These are phyloP conservation scores for Coccomyxa subellipsoidea DNA, from an alignment of 163 green algal species.

Conservation along the genomic window DNA sequence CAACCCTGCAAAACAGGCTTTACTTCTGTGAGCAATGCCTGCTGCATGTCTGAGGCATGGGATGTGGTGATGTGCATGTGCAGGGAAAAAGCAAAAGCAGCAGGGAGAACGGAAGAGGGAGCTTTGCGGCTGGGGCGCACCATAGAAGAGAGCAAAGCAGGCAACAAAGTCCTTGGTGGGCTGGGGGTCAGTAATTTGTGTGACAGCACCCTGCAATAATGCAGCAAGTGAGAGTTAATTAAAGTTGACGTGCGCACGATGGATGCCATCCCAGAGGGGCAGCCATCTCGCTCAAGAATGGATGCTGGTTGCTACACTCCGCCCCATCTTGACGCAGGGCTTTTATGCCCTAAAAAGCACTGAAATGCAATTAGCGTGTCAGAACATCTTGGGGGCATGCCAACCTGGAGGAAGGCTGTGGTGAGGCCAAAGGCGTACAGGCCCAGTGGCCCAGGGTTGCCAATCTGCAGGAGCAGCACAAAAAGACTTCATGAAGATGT, in stretches of 20 bases:
- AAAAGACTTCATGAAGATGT: no score
- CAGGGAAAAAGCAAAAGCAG: no score
- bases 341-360: no score
- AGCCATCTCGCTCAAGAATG: no score
- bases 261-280: neutral
- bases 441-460: conserved; percentile 33
- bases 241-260: neutral
- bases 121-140: neutral
- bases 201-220: neutral
- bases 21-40: no score
- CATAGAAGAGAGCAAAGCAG: conserved; percentile 38
- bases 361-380: no score
- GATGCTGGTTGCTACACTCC: no score
- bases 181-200: neutral
- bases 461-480: conserved; percentile 7
- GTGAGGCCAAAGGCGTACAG: conserved; percentile 46
- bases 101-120: neutral
- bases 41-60: no score
- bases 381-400: neutral
- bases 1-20: no score
- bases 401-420: conserved; percentile 29
- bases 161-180: conserved; percentile 9
- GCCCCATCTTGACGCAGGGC: no score
- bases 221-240: neutral
- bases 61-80: no score